Evolutionary conservation across 164 flowering plant species (phyloP), one percentile per base, ranked within the genome.

Genomic region (Nymphaea colorata): DNA sequence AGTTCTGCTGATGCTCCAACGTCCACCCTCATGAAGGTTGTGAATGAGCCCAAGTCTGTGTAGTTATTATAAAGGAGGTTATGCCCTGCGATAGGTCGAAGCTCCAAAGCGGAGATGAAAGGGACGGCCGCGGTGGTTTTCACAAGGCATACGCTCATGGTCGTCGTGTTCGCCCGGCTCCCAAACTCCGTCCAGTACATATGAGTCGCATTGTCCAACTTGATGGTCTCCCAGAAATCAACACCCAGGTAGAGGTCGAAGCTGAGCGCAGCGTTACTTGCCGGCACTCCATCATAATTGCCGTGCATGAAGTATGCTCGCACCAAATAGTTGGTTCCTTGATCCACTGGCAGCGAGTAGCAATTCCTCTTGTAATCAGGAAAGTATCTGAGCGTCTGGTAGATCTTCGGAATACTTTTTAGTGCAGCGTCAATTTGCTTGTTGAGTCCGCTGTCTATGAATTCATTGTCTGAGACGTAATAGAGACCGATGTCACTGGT

Each of bases 161-260:
- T 65, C 43, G 79, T 67, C 5, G 62, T 36, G 1, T 41, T 0
- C 2, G 79, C 71, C 3, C 68, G 51, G 11, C 64, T 66, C 1
- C 79, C 73, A 16, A 76, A 79, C 77, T 84, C 87, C 3, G 44
- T 55, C 6, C 17, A 43, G 17, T 5, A n/a, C 1, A 59, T 59
- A 0, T 55, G 3, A n/a, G 65, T 42, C 4, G 79, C 66, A 15
- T 64, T 66, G 4, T 44, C 16, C 5, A 82, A 66, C 43, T 42
- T 47, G 44, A 78, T 67, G 0, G 79, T 10, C 7, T 42, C 60
- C 87, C 87, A 84, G 4, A 55, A 45, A 41, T 75, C 69, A 42
- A 68, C 78, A 3, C 73, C 87, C 6, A 79, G 67, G 59, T 77
- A 73, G 3, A 84, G 77, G 65, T 84, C 81, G 47, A 84, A 84